These are phyloP conservation scores for Ogataea methanolica DNA, from an alignment of 805 yeast species.

Conservation along the genomic window DNA sequence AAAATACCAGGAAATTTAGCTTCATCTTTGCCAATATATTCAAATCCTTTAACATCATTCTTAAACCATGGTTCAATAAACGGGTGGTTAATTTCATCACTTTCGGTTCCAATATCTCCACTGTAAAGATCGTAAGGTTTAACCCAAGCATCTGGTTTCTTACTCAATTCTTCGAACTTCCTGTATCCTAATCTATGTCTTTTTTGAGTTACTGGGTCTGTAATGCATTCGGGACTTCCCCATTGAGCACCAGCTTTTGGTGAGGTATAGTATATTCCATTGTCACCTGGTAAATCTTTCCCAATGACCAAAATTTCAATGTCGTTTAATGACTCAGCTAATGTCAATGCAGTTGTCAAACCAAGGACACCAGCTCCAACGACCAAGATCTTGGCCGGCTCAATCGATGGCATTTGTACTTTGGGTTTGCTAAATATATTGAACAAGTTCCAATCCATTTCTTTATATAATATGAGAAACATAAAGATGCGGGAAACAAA, in stretches of 20 bases:
- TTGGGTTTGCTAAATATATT: not conserved
- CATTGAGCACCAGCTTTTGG: slow-evolving; percentile 74
- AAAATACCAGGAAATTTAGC: slow-evolving; percentile 32
- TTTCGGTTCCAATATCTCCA: slow-evolving; percentile 9
- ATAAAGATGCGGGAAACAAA: too few species aligned
- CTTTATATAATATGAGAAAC: too few species aligned
- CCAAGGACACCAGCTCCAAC: slow-evolving; percentile 17
- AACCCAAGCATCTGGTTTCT: slow-evolving; percentile 34
- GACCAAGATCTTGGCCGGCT: slow-evolving; percentile 12
- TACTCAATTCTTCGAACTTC: slow-evolving; percentile 31
- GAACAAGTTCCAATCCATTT: too few species aligned
- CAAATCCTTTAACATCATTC: slow-evolving; percentile 37
- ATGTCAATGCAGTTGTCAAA: slow-evolving; percentile 35
- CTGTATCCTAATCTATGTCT: slow-evolving; percentile 33
- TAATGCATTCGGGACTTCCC: slow-evolving; percentile 36
- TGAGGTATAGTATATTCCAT: slow-evolving; percentile 46
- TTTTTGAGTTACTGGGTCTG: slow-evolving; percentile 15
- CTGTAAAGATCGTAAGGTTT: slow-evolving; percentile 18
- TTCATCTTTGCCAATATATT: slow-evolving; percentile 25
- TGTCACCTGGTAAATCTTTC: slow-evolving; percentile 53
- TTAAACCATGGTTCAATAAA: slow-evolving; percentile 45
- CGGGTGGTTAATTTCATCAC: not conserved
- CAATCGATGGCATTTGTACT: not conserved
- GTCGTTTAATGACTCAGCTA: slow-evolving; percentile 28
- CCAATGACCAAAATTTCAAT: slow-evolving; percentile 39